Conservation (phyloP, 345 rosid genomes). For the Conringia planisiliqua region DNA sequence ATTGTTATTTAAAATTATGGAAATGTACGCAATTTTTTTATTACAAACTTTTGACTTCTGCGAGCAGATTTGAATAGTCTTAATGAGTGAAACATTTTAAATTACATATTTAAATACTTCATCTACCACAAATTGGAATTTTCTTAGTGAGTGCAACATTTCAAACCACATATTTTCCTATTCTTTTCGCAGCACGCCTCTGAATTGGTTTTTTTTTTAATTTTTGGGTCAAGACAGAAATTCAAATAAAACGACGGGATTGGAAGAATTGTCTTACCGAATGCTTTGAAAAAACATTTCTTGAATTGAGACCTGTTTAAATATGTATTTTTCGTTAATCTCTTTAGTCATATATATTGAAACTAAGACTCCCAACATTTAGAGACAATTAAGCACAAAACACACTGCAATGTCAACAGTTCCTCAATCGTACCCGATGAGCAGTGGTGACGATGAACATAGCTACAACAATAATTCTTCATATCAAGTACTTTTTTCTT, state of each 20-base stretch:
- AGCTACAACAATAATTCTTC: constrained; percentile 3
- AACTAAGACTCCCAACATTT: neutral
- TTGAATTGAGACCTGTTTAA: neutral
- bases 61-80: neutral
- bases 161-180: neutral
- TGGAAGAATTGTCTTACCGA: neutral
- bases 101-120: neutral
- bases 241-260: neutral
- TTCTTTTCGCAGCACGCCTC: neutral
- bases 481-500: neutral
- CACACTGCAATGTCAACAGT: constrained; percentile 23
- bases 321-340: neutral
- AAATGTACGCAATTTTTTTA: neutral
- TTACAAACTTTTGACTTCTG: neutral
- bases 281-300: neutral
- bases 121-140: neutral
- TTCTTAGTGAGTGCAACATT: neutral
- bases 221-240: neutral
- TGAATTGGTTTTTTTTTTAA: neutral
- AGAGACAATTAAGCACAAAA: neutral
- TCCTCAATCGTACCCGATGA: constrained; percentile 3
- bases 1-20: neutral
- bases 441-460: neutral
- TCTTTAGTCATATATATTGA: neutral
- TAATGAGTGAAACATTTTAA: neutral